These are phyloP conservation scores for Quaeritorhiza haematococci DNA, from an alignment of 371 early-diverging fungal species.

Conservation along the genomic window DNA sequence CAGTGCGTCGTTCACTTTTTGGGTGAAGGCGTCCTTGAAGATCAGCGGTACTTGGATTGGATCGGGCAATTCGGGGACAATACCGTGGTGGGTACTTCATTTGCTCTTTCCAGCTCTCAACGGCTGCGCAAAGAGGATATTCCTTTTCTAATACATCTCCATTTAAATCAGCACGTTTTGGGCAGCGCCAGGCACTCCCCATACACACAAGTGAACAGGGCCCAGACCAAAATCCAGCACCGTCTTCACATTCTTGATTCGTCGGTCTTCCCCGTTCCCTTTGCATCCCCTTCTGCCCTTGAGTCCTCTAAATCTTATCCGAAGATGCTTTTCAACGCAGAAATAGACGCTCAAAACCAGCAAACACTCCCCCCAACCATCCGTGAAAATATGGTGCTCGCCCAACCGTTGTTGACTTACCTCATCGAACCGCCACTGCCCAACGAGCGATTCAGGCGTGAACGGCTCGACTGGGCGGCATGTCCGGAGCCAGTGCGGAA, in stretches of 20 bases:
- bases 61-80: conserved; percentile 60
- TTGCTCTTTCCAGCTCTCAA: not conserved
- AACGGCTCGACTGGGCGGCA: not conserved
- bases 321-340: not conserved
- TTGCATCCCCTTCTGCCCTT: too few relatives aligned
- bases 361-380: not conserved
- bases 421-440: not conserved
- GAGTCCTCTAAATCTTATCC: not conserved
- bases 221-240: conserved; percentile 49
- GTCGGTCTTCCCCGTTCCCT: conserved; percentile 61
- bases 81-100: conserved; percentile 49
- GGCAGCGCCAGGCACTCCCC: conserved; percentile 50
- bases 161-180: conserved; percentile 63
- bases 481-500: not conserved
- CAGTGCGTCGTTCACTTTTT: conserved; percentile 63
- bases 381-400: not conserved
- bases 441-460: too few relatives aligned
- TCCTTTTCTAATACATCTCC: conserved; percentile 6
- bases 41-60: conserved; percentile 67
- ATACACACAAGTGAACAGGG: conserved; percentile 50
- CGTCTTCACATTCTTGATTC: conserved; percentile 56
- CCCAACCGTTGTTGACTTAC: not conserved
- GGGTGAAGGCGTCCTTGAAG: conserved; percentile 62
- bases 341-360: not conserved
- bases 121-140: not conserved